These are phyloP conservation scores for Termitomyces sp. DNA, from an alignment of 768 basidiomycete species.

Conservation along the genomic window DNA sequence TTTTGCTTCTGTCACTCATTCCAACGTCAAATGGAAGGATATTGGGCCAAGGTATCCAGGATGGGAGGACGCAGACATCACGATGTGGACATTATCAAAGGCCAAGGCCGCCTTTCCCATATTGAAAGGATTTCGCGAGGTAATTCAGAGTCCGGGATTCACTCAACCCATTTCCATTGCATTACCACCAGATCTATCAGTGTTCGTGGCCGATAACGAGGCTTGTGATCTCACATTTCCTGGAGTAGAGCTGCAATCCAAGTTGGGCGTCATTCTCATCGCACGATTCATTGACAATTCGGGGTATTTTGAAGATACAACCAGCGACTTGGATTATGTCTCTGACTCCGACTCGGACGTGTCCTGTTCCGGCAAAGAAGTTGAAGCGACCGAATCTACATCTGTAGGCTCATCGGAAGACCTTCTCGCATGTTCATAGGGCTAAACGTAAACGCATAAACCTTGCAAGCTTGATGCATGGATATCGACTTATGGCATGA, in stretches of 20 bases:
- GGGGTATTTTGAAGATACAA: not conserved
- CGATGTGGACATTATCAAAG: not conserved
- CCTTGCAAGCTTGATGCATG: not conserved
- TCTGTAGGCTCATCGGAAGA: not conserved
- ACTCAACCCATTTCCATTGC: not conserved
- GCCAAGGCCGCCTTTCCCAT: not conserved
- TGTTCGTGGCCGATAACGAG: not conserved
- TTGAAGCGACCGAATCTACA: not conserved
- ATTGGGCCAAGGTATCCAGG: not conserved
- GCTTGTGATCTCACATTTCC: not conserved
- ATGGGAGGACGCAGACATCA: too few species aligned
- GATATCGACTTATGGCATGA: too few species aligned
- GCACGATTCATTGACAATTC: not conserved
- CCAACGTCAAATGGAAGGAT: not conserved
- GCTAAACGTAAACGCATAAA: too few species aligned
- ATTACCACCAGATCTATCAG: not conserved
- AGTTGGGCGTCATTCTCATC: not conserved
- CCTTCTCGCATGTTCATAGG: too few species aligned
- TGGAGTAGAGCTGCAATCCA: not conserved
- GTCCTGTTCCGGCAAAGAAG: not conserved
- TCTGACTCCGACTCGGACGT: not conserved
- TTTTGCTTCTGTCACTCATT: not conserved
- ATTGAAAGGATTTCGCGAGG: not conserved
- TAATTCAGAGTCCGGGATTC: not conserved
- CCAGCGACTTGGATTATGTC: not conserved